Conservation (phyloP, 805 yeast genomes). For the Saccharomycopsis malanga region DNA sequence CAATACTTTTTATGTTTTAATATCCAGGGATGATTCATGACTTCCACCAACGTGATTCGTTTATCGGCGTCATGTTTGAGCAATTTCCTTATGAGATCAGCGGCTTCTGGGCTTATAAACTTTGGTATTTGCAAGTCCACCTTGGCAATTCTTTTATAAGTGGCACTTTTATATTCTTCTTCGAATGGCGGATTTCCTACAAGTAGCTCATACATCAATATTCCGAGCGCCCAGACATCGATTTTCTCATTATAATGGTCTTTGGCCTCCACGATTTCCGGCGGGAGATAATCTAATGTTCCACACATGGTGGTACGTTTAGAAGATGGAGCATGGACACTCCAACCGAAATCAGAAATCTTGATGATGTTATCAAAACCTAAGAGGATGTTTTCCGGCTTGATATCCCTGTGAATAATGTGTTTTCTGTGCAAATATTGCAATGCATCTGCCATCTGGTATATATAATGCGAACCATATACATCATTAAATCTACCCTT, state of each 20-base stretch:
- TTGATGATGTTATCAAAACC: slow-evolving; percentile 72
- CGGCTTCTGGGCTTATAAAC: slow-evolving; percentile 64
- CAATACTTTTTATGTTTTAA: slow-evolving; percentile 54
- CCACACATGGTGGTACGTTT: slow-evolving; percentile 86
- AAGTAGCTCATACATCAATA: slow-evolving; percentile 74
- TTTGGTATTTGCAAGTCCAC: slow-evolving; percentile 73
- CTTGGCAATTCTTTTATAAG: slow-evolving; percentile 71
- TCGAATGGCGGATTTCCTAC: slow-evolving; percentile 93
- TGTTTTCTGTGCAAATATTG: slow-evolving; percentile 69
- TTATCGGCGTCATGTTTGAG: slow-evolving; percentile 63
- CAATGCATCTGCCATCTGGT: slow-evolving; percentile 77
- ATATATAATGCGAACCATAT: slow-evolving; percentile 70
- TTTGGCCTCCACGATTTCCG: slow-evolving; percentile 84
- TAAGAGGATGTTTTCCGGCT: slow-evolving; percentile 85
- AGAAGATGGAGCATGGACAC: slow-evolving; percentile 57
- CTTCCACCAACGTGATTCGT: slow-evolving; percentile 54
- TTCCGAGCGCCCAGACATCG: slow-evolving; percentile 92
- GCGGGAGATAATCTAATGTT: slow-evolving; percentile 88
- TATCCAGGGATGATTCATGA: slow-evolving; percentile 82
- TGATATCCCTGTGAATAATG: slow-evolving; percentile 86
- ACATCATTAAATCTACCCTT: slow-evolving; percentile 64
- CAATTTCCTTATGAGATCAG: slow-evolving; percentile 59
- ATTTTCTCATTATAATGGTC: slow-evolving; percentile 65
- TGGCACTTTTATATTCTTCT: slow-evolving; percentile 66
- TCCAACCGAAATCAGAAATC: slow-evolving; percentile 95